Evolutionary conservation across 805 yeast species (phyloP).

Genomic region (Yamadazyma kitorensis): DNA sequence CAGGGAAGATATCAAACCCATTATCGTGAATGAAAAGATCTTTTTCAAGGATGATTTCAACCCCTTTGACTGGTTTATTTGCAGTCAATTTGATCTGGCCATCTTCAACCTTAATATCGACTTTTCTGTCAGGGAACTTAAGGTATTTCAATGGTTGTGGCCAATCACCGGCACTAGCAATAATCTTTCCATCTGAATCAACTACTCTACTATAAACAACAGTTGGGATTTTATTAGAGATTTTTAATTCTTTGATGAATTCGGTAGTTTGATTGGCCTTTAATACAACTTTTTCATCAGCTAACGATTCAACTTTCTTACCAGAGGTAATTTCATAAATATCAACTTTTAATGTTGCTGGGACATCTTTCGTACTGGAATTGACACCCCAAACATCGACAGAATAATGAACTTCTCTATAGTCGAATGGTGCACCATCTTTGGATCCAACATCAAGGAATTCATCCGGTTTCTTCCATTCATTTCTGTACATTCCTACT

Average conservation of each 20-base stretch:
- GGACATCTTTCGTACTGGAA: conserved; percentile 17
- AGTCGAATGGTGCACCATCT: conserved; percentile 22
- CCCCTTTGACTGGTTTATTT: conserved; percentile 44
- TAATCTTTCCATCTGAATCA: conserved; percentile 11
- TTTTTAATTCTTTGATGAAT: conserved; percentile 15
- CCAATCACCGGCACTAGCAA: conserved; percentile 44
- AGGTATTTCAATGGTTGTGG: conserved; percentile 48
- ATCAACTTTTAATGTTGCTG: conserved; percentile 23
- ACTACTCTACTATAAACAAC: conserved; percentile 18
- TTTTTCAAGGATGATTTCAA: conserved; percentile 24
- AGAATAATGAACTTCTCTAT: conserved; percentile 18
- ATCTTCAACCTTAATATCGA: conserved; percentile 19
- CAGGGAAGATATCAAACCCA: conserved; percentile 49
- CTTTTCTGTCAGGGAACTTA: conserved; percentile 25
- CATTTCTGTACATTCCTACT: conserved; percentile 33
- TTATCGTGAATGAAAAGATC: conserved; percentile 38
- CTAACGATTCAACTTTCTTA: conserved; percentile 15
- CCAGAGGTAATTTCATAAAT: conserved; percentile 32
- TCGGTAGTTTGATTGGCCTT: conserved; percentile 31
- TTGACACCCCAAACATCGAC: conserved; percentile 45
- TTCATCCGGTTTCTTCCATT: conserved; percentile 7
- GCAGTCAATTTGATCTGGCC: conserved; percentile 27
- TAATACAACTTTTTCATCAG: conserved; percentile 14
- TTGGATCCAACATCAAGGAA: conserved; percentile 4
- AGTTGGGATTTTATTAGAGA: conserved; percentile 13